Evolutionary conservation across 805 yeast species (phyloP), one percentile per base, ranked within the genome.

Genomic region (Myxozyma lipomycoides): DNA sequence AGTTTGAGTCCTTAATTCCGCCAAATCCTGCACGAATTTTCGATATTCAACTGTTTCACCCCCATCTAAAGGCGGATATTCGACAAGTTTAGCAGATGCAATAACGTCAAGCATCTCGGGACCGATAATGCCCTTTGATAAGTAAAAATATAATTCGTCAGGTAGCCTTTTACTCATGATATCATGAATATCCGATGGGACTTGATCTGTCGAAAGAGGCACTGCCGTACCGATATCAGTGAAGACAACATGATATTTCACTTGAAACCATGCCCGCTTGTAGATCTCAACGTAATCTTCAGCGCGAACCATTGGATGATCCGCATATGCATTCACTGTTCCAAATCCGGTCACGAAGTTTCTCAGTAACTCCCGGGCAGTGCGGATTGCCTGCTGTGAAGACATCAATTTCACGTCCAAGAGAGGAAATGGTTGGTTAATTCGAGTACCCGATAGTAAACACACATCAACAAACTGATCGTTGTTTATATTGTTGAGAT

Each of bases 81-180:
- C 58, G 6, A 58, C n/a, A 23, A 46, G 36, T 15, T 34, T 37
- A 1, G 88, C 93, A 51, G 79, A 79, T 0, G 83, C 74, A 18
- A 90, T 73, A 0, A 88, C 78, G 55, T 83, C 84, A 38, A 84
- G 74, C 22, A 86, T 66, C 50, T 80, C 81, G 4, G 83, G 69
- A 5, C 82, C 78, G 10, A 84, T 70, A 22, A 90, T 64, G 1
- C 97, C 98, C 51, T 84, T 67, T 1, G 95, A 83, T 63, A 80
- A 80, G 67, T 88, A 93, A 64, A 83, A 89, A 62, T 79, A 83
- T 38, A 84, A 74, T 68, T 90, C 98, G 47, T 87, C 85, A 1
- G 97, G 95, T 45, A 93, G 72, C 63, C 90, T 78, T 66, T 85
- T 87, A 7, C 95, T 88, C 43, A 93, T 75, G 42, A 89, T 78